Conservation (phyloP, 176 grass and related monocot species). For the Aechmea fasciata region DNA sequence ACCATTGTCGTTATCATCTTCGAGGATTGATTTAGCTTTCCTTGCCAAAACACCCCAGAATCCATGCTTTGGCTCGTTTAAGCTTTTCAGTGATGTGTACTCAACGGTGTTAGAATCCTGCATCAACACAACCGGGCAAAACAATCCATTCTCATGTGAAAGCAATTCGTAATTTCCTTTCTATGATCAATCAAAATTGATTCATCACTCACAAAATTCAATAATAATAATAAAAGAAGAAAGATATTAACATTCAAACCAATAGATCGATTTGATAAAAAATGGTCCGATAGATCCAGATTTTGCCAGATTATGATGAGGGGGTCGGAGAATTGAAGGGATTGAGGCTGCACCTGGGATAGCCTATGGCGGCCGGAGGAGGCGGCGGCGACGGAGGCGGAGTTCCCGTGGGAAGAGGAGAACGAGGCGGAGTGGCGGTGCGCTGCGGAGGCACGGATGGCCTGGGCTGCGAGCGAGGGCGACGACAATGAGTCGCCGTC, state of each 20-base stretch:
- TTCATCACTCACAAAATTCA: too few relatives aligned
- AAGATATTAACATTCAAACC: too few relatives aligned
- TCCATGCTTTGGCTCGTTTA: slow-evolving; percentile 36
- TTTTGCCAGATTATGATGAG: too few relatives aligned
- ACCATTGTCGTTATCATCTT: slow-evolving; percentile 43
- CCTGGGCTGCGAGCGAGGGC: slow-evolving; percentile 35
- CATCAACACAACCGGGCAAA: background rate
- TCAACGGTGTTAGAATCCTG: slow-evolving; percentile 36
- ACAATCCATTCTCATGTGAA: background rate
- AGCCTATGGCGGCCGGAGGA: background rate
- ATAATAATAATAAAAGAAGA: too few relatives aligned
- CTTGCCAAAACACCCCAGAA: slow-evolving; percentile 55
- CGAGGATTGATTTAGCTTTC: slow-evolving; percentile 64
- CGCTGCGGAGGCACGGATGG: slow-evolving; percentile 34
- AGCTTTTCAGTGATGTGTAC: slow-evolving; percentile 31
- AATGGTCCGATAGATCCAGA: too few relatives aligned
- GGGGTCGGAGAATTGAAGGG: too few relatives aligned
- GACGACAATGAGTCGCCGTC: slow-evolving; percentile 27
- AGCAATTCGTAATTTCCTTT: too few relatives aligned
- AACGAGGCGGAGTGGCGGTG: slow-evolving; percentile 10
- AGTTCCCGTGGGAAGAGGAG: slow-evolving; percentile 17
- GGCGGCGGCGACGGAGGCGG: slow-evolving; percentile 4
- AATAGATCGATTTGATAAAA: too few relatives aligned
- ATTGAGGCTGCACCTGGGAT: too few relatives aligned
- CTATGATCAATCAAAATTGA: too few relatives aligned